Evolutionary conservation across 371 early-diverging fungal genomes (phyloP).

Genomic region (Actinomortierella ambigua): DNA sequence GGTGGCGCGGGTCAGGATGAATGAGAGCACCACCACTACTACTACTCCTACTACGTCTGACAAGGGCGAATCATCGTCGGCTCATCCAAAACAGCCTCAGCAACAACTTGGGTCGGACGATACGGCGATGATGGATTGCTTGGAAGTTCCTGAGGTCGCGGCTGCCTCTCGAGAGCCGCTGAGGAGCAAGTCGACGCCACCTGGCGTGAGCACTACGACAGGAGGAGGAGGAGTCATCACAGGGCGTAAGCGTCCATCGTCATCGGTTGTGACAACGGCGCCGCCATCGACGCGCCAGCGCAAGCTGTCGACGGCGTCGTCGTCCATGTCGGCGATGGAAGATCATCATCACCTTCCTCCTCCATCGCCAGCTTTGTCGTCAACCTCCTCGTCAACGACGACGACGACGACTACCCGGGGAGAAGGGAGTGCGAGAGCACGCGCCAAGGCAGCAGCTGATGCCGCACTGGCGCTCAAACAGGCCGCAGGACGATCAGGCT

Average conservation of each 20-base stretch:
- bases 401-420: background rate
- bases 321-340: background rate
- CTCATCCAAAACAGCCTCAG: background rate
- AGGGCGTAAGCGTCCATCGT: no score
- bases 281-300: no score
- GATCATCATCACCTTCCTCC: background rate
- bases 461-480: constrained; percentile 33
- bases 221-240: no score
- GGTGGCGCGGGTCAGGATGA: no score
- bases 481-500: constrained; percentile 8
- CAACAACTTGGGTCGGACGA: background rate
- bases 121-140: background rate
- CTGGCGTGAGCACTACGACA: no score
- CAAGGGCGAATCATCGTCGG: background rate
- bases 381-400: background rate
- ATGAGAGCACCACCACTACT: constrained; percentile 8
- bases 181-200: no score
- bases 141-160: background rate
- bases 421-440: constrained; percentile 10
- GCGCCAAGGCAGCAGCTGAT: constrained; percentile 44
- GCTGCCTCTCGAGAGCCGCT: background rate
- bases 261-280: no score
- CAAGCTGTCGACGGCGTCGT: no score
- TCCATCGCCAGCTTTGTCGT: constrained; percentile 1
- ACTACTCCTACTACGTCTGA: background rate